Evolutionary conservation across 2,329 filamentous ascomycete species (phyloP).

Genomic region (Cytospora schulzeri): DNA sequence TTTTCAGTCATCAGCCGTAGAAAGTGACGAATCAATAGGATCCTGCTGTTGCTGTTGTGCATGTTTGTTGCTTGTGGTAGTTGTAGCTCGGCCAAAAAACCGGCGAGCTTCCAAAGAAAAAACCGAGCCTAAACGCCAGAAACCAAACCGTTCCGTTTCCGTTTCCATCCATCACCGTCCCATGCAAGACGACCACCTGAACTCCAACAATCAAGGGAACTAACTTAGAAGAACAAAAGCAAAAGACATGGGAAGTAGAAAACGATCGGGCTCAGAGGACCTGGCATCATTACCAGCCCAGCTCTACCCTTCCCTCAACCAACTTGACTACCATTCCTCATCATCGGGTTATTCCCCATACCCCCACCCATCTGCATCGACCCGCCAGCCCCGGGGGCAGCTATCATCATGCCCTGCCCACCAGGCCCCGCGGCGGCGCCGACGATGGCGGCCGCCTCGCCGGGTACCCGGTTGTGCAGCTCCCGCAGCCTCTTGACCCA

Average conservation of each 20-base stretch:
- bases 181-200: neutral
- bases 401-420: slow-evolving; percentile 21
- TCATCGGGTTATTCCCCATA: slow-evolving; percentile 12
- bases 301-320: neutral
- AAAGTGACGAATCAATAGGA: neutral
- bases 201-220: neutral
- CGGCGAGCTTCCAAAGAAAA: neutral
- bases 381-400: slow-evolving; percentile 3
- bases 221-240: neutral
- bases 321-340: slow-evolving; percentile 25
- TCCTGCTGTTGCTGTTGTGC: neutral
- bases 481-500: slow-evolving; percentile 59
- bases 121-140: neutral
- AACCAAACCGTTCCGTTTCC: neutral
- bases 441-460: slow-evolving; percentile 13
- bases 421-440: neutral
- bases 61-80: neutral
- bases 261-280: neutral
- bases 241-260: neutral
- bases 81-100: neutral
- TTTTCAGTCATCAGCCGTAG: slow-evolving; percentile 12
- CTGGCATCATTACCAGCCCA: neutral
- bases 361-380: slow-evolving; percentile 22
- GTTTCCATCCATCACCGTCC: neutral
- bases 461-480: slow-evolving; percentile 40